These are phyloP conservation scores for Helotiales sp. DNA, from an alignment of 2,329 filamentous ascomycete genomes.

Conservation along the genomic window DNA sequence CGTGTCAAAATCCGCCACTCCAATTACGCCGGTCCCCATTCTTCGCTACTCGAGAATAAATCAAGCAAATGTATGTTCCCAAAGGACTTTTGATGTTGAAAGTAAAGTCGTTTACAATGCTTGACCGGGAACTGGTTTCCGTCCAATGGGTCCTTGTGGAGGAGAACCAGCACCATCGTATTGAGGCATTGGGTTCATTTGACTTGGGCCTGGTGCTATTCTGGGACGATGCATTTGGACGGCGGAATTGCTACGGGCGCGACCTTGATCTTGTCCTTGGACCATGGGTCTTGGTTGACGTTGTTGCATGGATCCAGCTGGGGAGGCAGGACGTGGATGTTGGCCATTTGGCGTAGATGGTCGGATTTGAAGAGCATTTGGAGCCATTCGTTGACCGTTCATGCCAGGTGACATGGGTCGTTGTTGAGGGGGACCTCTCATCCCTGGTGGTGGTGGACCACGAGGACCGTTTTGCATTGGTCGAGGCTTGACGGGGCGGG, in stretches of 20 bases:
- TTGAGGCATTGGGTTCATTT: slow-evolving; percentile 35
- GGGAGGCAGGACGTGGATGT: slow-evolving; percentile 13
- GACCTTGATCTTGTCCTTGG: slow-evolving; percentile 22
- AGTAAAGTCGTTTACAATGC: slow-evolving; percentile 34
- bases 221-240: slow-evolving; percentile 31
- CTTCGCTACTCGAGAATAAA: slow-evolving; percentile 6
- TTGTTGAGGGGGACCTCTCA: slow-evolving; percentile 34
- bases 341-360: slow-evolving; percentile 16
- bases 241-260: slow-evolving; percentile 33
- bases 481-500: slow-evolving; percentile 73
- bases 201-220: slow-evolving; percentile 36
- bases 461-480: slow-evolving; percentile 41
- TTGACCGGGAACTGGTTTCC: slow-evolving; percentile 44
- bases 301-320: slow-evolving; percentile 14
- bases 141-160: slow-evolving; percentile 25
- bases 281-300: slow-evolving; percentile 10
- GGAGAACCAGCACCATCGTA: slow-evolving; percentile 20
- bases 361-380: slow-evolving; percentile 29
- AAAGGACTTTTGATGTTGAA: background rate
- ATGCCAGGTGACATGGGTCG: slow-evolving; percentile 30
- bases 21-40: slow-evolving; percentile 24
- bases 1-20: slow-evolving; percentile 24
- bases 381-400: slow-evolving; percentile 29
- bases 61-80: slow-evolving; percentile 15
- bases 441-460: slow-evolving; percentile 33